Evolutionary conservation across 2,329 filamentous ascomycete species (phyloP), one percentile per base, ranked within the genome.

Genomic region (Calonectria pseudoreteaudii): DNA sequence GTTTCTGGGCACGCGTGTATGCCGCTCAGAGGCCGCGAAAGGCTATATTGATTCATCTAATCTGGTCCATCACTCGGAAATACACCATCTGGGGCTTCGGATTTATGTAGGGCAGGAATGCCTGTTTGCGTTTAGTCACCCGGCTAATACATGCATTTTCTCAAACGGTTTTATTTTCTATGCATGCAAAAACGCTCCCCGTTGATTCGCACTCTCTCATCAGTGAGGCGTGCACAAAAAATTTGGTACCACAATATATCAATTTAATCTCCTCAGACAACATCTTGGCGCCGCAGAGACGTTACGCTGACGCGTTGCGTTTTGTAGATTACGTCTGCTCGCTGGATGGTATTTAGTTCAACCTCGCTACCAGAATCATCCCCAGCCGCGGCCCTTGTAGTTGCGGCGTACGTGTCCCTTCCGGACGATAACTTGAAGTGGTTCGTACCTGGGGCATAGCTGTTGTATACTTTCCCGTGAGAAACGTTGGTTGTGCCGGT

Each of bases 361-460:
- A 79, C 77, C 70, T 79, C 77, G 30, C 77, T 79, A 30, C 77
- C 77, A 0, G 75, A 79, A 34, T 79, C 77, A 36, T 79, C 77
- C 18, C 75, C 74, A 11, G 66, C 49, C 13, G 41, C 30, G n/a
- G 28, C 53, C 53, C 52, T 62, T 6, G 66, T 30, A 20, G 38
- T 23, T 26, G 41, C 14, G 16, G 20, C 44, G 38, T 62, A 69
- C 6, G 41, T 38, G 53, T 79, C 77, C 11, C 77, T 58, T 18
- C 77, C 77, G 2, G 75, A 77, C 3, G 77, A 78, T 13, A 78
- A 34, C 23, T 75, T 78, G 53, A 78, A 79, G 60, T 78, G 77
- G 23, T 36, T 77, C 1, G 77, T 49, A 18, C 66, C 66, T 31
- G 38, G 38, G 11, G 26, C 66, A 20, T 67, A 67, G 23, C 26